Evolutionary conservation across 192 early-diverging fungal genomes (phyloP).

Genomic region (Linderina pennispora): DNA sequence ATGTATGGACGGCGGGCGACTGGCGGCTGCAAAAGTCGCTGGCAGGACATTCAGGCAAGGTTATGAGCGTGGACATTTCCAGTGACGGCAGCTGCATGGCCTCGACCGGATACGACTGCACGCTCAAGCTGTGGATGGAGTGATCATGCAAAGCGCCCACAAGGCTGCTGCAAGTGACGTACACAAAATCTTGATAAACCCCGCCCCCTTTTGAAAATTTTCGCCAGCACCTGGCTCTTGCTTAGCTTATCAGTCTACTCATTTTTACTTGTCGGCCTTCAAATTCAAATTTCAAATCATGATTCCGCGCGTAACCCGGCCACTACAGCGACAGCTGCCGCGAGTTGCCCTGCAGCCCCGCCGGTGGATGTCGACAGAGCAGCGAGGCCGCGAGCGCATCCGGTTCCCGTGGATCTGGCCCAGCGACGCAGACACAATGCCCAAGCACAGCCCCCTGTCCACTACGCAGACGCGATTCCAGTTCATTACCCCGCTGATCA

Average conservation of each 20-base stretch:
- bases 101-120: constrained; percentile 85
- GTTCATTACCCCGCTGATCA: not conserved
- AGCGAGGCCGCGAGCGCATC: constrained; percentile 9
- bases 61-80: constrained; percentile 80
- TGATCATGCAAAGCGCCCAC: no score
- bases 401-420: constrained; percentile 33
- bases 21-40: constrained; percentile 87
- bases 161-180: no score
- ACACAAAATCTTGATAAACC: no score
- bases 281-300: no score
- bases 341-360: no score
- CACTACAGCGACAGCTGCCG: no score
- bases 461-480: not conserved
- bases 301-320: no score
- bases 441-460: not conserved
- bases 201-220: no score
- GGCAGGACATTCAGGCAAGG: constrained; percentile 83
- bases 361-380: no score
- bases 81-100: constrained; percentile 77
- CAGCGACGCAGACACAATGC: constrained; percentile 1
- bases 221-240: no score
- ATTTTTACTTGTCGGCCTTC: no score
- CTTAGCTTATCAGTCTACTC: no score
- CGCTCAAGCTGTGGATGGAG: constrained; percentile 96
- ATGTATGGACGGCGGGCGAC: constrained; percentile 91